Percentiles rank a stretch among this genome's conserved stretches.
phyloP scores from a whole-genome alignment of 345 rosid genomes.

The Garcia nutans region DNA sequence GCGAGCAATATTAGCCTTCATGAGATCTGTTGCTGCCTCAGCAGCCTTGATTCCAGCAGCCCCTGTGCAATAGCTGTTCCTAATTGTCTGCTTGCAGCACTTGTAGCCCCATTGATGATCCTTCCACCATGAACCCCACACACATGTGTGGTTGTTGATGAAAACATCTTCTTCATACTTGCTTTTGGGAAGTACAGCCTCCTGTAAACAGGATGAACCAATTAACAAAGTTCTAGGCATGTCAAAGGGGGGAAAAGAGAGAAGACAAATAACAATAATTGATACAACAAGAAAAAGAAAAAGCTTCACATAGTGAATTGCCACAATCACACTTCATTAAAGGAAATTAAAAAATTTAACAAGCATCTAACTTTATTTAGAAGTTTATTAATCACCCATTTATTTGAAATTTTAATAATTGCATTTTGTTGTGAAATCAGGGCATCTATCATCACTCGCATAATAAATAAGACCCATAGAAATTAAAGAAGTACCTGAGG shows the following conservation, averaged over 20 bases:
- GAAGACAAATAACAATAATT: too few species aligned
- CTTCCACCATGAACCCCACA: conserved; percentile 96
- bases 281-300: too few species aligned
- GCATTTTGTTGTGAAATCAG: too few species aligned
- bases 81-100: conserved; percentile 69
- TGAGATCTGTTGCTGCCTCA: conserved; percentile 62
- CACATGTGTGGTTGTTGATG: conserved; percentile 64
- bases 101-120: conserved; percentile 86
- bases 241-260: not conserved
- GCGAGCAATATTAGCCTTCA: conserved; percentile 67
- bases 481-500: too few species aligned
- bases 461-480: too few species aligned
- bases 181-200: conserved; percentile 51
- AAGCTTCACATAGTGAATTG: too few species aligned
- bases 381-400: too few species aligned
- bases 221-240: not conserved
- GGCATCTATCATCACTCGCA: too few species aligned
- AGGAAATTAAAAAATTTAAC: too few species aligned
- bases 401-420: too few species aligned
- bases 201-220: conserved; percentile 30
- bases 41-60: conserved; percentile 80
- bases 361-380: too few species aligned
- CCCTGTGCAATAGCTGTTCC: conserved; percentile 83
- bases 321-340: too few species aligned
- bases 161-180: conserved; percentile 62